Evolutionary conservation across 768 basidiomycete genomes (phyloP), one percentile per base, ranked within the genome.

Genomic region (Calocybe cyanea): DNA sequence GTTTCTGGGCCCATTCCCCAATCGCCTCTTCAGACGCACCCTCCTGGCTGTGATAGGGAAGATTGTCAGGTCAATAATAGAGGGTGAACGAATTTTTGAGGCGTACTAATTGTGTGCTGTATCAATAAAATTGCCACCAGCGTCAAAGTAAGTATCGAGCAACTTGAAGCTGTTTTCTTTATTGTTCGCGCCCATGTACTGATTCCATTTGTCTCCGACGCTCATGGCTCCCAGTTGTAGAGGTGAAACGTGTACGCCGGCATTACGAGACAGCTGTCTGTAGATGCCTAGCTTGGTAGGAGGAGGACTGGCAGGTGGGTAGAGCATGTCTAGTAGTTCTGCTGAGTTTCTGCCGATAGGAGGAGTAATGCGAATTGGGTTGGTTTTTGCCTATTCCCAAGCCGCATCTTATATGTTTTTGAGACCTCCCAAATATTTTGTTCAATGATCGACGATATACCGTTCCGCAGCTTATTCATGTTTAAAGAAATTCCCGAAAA

Each of bases 161-260:
- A 73, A 61, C 52, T 70, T 62, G 55, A 71, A 69, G 13, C 64
- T 58, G 7, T 54, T 45, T 33, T 69, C 63, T 52, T 70, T 67
- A 48, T 57, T 47, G 62, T 70, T 69, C 1, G 45, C 33, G 2
- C 70, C 68, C 46, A 68, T 44, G 3, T 35, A 37, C 7, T 41
- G 30, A 2, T 32, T 13, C 0, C 55, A 54, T 69, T 69, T 63
- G 45, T 72, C 67, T 7, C 75, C 74, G 41, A 76, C 68, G 61
- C 63, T 73, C 73, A 73, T 71, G 7, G 66, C 75, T 5, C 76
- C 74, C 20, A 78, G 67, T 15, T 60, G 58, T 13, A 78, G 56
- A 0, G 76, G 75, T 3, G 76, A 78, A 14, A 78, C 75, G 36
- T 66, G 68, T 24, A 76, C 58, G 14, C 72, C 71, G 1, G 75